Evolutionary conservation across 805 yeast species (phyloP).

Genomic region (Hanseniaspora hatyaiensis): DNA sequence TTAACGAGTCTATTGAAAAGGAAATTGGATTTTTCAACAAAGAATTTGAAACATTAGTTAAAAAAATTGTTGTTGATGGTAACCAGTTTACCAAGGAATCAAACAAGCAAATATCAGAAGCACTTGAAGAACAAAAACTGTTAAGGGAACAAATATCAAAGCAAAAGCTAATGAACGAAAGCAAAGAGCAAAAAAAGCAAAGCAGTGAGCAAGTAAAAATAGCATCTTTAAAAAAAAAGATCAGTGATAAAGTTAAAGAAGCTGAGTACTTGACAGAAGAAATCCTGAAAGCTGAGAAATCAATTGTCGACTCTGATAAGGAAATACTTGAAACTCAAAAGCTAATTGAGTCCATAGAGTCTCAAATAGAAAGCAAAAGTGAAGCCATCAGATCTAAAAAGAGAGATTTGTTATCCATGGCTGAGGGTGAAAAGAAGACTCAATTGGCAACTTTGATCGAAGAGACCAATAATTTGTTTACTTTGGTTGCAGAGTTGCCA

Average conservation of each 20-base stretch:
- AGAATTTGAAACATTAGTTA: constrained; percentile 36
- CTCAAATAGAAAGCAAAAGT: constrained; percentile 16
- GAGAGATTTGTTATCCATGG: background rate
- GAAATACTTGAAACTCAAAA: constrained; percentile 23
- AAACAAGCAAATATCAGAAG: constrained; percentile 22
- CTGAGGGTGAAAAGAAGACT: background rate
- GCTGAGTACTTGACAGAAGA: constrained; percentile 53
- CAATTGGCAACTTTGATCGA: no score
- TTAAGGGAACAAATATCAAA: constrained; percentile 22
- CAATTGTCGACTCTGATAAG: constrained; percentile 37
- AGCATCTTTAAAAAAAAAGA: constrained; percentile 27
- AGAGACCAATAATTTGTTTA: constrained; percentile 1
- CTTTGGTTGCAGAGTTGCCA: constrained; percentile 2
- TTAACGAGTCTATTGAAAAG: background rate
- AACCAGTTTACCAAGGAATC: constrained; percentile 1
- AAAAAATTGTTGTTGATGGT: constrained; percentile 28
- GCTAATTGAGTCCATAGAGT: constrained; percentile 19
- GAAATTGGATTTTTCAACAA: constrained; percentile 25
- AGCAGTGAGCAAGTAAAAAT: constrained; percentile 12
- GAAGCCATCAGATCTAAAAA: background rate
- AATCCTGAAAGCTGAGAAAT: constrained; percentile 39
- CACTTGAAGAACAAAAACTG: constrained; percentile 22
- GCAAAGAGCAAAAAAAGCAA: constrained; percentile 19
- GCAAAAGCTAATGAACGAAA: no score
- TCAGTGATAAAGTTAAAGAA: constrained; percentile 44